Evolutionary conservation across 306 rosid genomes (phyloP), one percentile per base, ranked within the genome.

Genomic region (Mimosa bimucronata): DNA sequence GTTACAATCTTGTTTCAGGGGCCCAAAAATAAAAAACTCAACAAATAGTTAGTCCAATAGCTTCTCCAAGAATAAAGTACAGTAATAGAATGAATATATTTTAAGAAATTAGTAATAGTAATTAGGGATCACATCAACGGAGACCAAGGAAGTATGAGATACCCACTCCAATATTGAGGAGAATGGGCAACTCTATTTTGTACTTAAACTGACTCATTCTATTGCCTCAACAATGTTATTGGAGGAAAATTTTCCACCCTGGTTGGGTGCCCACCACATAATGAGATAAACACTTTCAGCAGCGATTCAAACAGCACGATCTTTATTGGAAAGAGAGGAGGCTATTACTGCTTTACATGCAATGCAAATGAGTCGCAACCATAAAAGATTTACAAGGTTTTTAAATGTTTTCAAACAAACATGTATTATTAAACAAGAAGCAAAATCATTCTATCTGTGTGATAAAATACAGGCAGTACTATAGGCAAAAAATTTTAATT

Each of bases 221-320:
- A n/a, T 48, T 16, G 21, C 21, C 55, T 48, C 38, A 34, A 34
- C 55, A 15, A 48, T 48, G 55, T 48, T 48, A 13, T 15, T 48
- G 7, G 55, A 6, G 55, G 7, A 15, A 14, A 4, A 5, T 19
- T 48, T 6, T 34, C 38, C 55, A 48, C 5, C 55, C 55, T 4
- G 21, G 1, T 48, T 3, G n/a, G 21, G 55, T 15, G 55, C 55
- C n/a, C n/a, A 16, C 5, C n/a, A 48, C 55, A 48, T 4, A 5
- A 2, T 45, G 7, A 37, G 15, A 74, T 23, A 74, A 62, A 65
- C 40, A 68, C 30, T 74, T 66, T 67, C 67, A 48, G 74, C 73
- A 44, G 75, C 65, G 73, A 25, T 31, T 40, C 60, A 85, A 74
- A 79, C 29, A n/a, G n/a, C n/a, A n/a, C n/a, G n/a, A n/a, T n/a